phyloP scores from a whole-genome alignment of 768 basidiomycete genomes.

The Psilocybe sp. region DNA sequence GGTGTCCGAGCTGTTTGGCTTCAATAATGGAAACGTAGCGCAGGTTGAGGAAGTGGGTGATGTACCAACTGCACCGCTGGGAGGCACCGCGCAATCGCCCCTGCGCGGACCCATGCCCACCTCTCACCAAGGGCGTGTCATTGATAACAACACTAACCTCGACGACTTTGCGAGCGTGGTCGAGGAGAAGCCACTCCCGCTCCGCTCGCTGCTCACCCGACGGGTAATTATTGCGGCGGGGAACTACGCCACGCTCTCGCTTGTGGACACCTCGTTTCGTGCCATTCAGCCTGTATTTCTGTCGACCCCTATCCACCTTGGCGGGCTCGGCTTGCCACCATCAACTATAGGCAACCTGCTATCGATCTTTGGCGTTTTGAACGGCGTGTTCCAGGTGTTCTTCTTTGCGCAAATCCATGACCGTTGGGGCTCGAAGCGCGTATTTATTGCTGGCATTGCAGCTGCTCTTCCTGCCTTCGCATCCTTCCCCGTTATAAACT shows the following conservation, averaged over 20 bases:
- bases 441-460: conserved; percentile 52
- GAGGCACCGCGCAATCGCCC: too few species aligned
- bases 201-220: conserved; percentile 49
- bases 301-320: conserved; percentile 65
- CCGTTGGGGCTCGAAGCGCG: conserved; percentile 59
- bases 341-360: conserved; percentile 64
- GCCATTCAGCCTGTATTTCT: conserved; percentile 70
- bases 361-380: conserved; percentile 56
- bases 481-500: conserved; percentile 60
- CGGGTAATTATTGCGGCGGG: conserved; percentile 57
- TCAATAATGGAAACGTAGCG: conserved; percentile 15
- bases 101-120: too few species aligned
- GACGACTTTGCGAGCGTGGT: neutral
- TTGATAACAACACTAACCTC: neutral
- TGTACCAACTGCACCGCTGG: neutral
- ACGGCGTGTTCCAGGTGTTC: conserved; percentile 64
- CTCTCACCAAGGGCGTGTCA: neutral
- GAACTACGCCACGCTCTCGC: conserved; percentile 64
- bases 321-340: conserved; percentile 71
- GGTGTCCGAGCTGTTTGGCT: conserved; percentile 18
- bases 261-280: conserved; percentile 65
- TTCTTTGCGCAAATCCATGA: conserved; percentile 64
- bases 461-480: conserved; percentile 52
- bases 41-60: neutral
- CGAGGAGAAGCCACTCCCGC: conserved; percentile 40